Conservation (phyloP, 805 yeast species). For the Lipomyces starkeyi region DNA sequence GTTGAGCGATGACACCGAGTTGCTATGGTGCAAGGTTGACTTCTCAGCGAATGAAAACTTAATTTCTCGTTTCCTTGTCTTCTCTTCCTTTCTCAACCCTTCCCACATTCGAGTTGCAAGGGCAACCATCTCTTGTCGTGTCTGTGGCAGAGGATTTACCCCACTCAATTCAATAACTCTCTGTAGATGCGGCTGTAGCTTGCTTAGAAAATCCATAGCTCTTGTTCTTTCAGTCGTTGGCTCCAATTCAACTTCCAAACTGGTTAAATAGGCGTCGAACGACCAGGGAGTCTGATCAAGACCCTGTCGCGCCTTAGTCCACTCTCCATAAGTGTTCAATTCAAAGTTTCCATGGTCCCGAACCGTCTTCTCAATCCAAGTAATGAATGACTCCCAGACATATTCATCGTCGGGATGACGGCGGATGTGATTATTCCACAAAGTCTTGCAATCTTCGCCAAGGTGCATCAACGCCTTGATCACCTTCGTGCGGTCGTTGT, state of each 20-base stretch:
- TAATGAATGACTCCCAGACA: slow-evolving; percentile 1
- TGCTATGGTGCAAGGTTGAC: too few relatives aligned
- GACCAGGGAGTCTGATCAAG: slow-evolving; percentile 4
- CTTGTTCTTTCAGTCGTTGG: slow-evolving; percentile 1
- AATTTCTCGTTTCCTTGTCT: too few relatives aligned
- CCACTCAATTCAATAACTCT: slow-evolving; percentile 1
- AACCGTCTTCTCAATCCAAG: slow-evolving; percentile 1
- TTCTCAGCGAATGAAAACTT: too few relatives aligned
- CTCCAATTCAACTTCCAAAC: not conserved
- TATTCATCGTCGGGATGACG: slow-evolving; percentile 1
- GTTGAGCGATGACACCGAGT: too few relatives aligned
- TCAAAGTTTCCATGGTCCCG: slow-evolving; percentile 7
- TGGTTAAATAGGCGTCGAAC: slow-evolving; percentile 1
- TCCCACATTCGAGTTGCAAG: slow-evolving; percentile 4
- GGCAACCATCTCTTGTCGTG: slow-evolving; percentile 3
- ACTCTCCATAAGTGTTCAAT: slow-evolving; percentile 4
- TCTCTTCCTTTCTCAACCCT: not conserved
- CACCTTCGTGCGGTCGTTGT: slow-evolving; percentile 4
- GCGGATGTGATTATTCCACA: not conserved
- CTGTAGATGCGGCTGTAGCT: not conserved
- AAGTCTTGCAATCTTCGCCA: not conserved
- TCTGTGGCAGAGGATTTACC: slow-evolving; percentile 5
- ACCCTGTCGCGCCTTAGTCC: slow-evolving; percentile 5
- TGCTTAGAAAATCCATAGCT: not conserved
- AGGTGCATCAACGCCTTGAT: slow-evolving; percentile 2